These are phyloP conservation scores for Pinus albicaulis DNA, from an alignment of 75 land plant genomes.

Conservation along the genomic window DNA sequence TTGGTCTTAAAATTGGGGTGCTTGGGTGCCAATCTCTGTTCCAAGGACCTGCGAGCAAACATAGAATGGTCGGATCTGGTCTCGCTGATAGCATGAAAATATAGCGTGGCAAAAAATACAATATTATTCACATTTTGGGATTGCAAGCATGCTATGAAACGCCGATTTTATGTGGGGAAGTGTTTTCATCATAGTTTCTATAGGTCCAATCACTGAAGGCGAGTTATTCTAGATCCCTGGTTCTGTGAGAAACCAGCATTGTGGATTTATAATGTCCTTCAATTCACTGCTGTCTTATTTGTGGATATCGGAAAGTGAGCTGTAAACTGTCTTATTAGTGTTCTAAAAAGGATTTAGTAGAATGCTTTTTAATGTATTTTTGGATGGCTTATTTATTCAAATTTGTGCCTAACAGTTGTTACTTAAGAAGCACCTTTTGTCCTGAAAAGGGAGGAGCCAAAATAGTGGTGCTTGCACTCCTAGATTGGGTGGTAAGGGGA, in stretches of 20 bases:
- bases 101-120: neutral
- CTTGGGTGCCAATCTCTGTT: neutral
- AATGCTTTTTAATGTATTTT: neutral
- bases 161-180: no score
- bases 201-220: no score
- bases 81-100: neutral
- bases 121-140: neutral
- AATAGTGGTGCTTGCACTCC: neutral
- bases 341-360: neutral
- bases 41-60: neutral
- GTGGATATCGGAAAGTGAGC: neutral
- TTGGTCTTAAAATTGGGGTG: neutral
- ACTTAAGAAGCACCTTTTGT: neutral
- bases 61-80: neutral
- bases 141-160: neutral
- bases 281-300: neutral
- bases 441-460: neutral
- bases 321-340: neutral
- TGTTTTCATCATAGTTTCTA: no score
- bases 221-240: neutral
- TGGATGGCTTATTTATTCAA: neutral
- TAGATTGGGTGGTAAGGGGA: neutral
- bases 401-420: neutral
- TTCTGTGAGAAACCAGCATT: neutral
- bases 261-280: neutral